A percentile compares a stretch with the other conserved stretches of the same genome.
Conservation (phyloP, 129 eudicot species). For the Flaveria robusta region DNA sequence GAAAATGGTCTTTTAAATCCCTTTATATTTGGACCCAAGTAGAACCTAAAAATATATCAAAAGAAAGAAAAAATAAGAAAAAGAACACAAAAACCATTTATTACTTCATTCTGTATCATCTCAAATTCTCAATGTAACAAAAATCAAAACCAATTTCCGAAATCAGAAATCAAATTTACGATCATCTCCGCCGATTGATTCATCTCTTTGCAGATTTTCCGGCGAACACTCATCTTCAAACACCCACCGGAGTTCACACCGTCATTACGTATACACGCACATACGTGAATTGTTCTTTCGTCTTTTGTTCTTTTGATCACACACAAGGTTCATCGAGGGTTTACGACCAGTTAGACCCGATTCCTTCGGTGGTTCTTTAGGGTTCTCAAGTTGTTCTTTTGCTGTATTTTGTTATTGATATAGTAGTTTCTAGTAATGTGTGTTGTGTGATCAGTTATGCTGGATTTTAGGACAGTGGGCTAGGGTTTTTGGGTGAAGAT, state of each 20-base stretch:
- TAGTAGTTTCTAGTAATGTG: constrained; percentile 35
- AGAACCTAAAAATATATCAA: not conserved
- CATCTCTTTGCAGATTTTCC: constrained; percentile 11
- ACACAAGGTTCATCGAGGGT: constrained; percentile 47
- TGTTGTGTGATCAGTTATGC: constrained; percentile 42
- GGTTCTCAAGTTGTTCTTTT: constrained; percentile 35
- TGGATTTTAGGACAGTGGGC: constrained; percentile 69
- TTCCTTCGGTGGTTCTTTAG: constrained; percentile 41
- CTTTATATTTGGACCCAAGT: constrained; percentile 27
- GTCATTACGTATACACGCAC: not conserved
- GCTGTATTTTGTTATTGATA: constrained; percentile 29
- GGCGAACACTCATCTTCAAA: constrained; percentile 12
- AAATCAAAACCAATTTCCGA: constrained; percentile 16
- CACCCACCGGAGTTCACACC: constrained; percentile 15
- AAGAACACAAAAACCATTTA: constrained; percentile 20
- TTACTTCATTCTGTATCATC: constrained; percentile 14
- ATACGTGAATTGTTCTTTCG: constrained; percentile 18
- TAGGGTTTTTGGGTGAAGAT: constrained; percentile 47
- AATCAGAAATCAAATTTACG: constrained; percentile 10
- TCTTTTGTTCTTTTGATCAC: constrained; percentile 37
- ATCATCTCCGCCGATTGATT: constrained; percentile 29
- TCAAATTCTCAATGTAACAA: constrained; percentile 21
- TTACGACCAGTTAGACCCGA: constrained; percentile 37
- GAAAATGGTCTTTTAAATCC: not conserved
- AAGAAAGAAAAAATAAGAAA: not conserved